Base-by-base conservation (phyloP, 306 rosid species). In the Hippophae tibetana region DNA sequence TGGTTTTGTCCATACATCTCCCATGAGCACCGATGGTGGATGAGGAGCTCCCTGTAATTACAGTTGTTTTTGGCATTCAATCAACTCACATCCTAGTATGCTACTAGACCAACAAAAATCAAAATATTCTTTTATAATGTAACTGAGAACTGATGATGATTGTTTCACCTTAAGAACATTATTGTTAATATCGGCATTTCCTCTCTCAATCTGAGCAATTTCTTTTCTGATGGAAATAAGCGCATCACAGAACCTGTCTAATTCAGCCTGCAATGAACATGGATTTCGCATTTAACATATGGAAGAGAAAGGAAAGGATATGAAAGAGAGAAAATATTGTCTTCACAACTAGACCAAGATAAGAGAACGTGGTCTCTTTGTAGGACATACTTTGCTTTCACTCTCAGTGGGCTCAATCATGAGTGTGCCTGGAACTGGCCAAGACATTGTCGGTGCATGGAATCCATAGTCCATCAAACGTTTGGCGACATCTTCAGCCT, bases 381-480 rank as follows among this genome's bases (percentile, higher is more conserved):
- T 52, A 25, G 62, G 63, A 7, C 49, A 40, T 82, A 86, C 99
- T 86, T 93, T 93, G 97, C 95, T 84, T 81, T 93, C 99, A 82
- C 99, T 93, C 69, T 93, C 99, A 52, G 97, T 89, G 53, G 99
- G 97, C 74, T 93, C 97, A 61, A 93, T 77, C 99, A 93, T 93
- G 80, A 93, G 97, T 11, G 99, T 93, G 48, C 99, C 97, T 10
- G 97, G 95, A 57, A 93, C 97, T 56, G 97, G 99, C 99, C 99
- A 93, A 58, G 99, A 93, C 99, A 93, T 93, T 44, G 99, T 93
- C 61, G 99, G 99, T 76, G 68, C 99, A 63, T 93, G 99, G 38
- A 93, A 93, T 23, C 97, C 97, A 3, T 93, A 93, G 85, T 89
- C 99, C 80, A 93, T 93, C 46, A 93, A 88, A 79, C 99, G 97